Conservation (phyloP, 2,329 filamentous ascomycete species). For the Penicillium sp. region DNA sequence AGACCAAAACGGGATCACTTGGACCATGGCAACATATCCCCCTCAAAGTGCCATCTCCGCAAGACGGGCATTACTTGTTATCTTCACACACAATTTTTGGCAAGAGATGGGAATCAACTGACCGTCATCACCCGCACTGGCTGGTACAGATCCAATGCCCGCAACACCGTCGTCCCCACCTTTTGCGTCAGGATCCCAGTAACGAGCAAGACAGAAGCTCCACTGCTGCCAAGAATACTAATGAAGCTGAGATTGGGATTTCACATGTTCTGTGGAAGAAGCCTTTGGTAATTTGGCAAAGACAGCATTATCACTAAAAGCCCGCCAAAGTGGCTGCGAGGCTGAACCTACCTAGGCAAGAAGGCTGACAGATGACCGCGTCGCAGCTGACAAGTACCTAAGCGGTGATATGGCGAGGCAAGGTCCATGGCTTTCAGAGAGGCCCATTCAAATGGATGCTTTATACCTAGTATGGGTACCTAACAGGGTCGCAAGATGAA, state of each 20-base stretch:
- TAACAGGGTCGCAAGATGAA: conserved; percentile 69
- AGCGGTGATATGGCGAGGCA: conserved; percentile 57
- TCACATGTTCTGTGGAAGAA: conserved; percentile 41
- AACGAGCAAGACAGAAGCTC: conserved; percentile 47
- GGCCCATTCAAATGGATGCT: conserved; percentile 64
- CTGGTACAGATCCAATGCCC: conserved; percentile 57
- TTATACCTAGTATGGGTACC: conserved; percentile 62
- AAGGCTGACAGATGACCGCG: conserved; percentile 66
- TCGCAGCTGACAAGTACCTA: conserved; percentile 61
- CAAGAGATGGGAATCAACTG: conserved; percentile 51
- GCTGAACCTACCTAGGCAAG: conserved; percentile 57
- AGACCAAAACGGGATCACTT: background rate
- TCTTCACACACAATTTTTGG: conserved; percentile 51
- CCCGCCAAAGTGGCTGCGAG: conserved; percentile 53
- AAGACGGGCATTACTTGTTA: conserved; percentile 42
- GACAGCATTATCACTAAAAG: conserved; percentile 61
- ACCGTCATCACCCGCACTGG: conserved; percentile 57
- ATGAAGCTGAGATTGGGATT: conserved; percentile 44
- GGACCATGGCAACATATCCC: background rate
- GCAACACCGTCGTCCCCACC: conserved; percentile 50
- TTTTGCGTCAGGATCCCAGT: conserved; percentile 52
- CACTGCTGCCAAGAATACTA: conserved; percentile 45
- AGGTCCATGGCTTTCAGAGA: conserved; percentile 59
- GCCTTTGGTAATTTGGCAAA: conserved; percentile 56
- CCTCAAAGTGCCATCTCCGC: background rate